Percentiles rank a stretch among this genome's conserved stretches.
Evolutionary conservation across 148 eudicot species (phyloP).

Genomic region (Nepenthes gracilis): DNA sequence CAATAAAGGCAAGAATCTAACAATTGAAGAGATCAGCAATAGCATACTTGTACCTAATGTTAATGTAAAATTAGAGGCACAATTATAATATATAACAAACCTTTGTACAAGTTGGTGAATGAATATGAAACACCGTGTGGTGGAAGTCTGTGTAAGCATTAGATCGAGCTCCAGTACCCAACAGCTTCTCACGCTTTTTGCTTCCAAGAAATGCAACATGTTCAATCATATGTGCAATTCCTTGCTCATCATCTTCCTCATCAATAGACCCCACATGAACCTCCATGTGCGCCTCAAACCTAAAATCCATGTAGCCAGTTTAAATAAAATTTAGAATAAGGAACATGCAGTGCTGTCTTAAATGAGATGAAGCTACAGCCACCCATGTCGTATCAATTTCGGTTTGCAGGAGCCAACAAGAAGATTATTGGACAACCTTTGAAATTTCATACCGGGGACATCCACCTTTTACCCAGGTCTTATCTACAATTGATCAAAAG

Average conservation of each 20-base stretch:
- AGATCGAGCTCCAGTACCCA: conserved; percentile 96
- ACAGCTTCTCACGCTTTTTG: conserved; percentile 93
- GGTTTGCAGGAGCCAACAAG: too few species aligned
- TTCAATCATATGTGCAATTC: conserved; percentile 99
- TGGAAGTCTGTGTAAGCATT: conserved; percentile 99
- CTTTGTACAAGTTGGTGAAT: conserved; percentile 82
- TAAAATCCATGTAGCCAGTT: conserved; percentile 10
- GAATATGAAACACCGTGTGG: conserved; percentile 97
- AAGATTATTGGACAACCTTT: too few species aligned
- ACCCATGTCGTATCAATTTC: too few species aligned
- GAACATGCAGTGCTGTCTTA: not conserved
- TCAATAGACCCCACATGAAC: conserved; percentile 97
- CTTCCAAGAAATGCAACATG: conserved; percentile 99
- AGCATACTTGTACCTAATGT: not conserved
- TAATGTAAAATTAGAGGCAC: not conserved
- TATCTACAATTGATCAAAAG: too few species aligned
- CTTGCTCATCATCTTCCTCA: conserved; percentile 99
- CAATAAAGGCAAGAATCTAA: not conserved
- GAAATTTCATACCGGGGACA: too few species aligned
- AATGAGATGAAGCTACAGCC: not conserved
- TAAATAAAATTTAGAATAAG: not conserved
- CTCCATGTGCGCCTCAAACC: conserved; percentile 99
- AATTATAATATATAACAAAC: conserved; percentile 23
- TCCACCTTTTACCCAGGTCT: too few species aligned
- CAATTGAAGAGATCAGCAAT: not conserved